Evolutionary conservation across 345 rosid genomes (phyloP).

Genomic region (Pelargonium nanum): DNA sequence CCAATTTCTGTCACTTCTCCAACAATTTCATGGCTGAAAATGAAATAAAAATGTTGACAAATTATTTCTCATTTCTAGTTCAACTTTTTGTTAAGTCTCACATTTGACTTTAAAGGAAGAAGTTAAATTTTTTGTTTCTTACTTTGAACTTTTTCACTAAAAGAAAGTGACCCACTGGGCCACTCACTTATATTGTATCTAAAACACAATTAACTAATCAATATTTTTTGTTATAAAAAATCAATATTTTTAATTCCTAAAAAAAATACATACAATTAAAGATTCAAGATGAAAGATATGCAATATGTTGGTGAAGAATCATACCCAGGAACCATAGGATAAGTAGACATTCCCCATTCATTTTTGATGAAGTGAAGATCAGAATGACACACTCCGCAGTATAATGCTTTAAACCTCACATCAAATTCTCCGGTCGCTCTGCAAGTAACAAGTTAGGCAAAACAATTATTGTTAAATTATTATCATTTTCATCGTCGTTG

Average conservation of each 20-base stretch:
- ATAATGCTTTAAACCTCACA: conserved; percentile 45
- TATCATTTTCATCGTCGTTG: too few species aligned
- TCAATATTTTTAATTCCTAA: too few species aligned
- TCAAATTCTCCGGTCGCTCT: conserved; percentile 54
- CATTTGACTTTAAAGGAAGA: neutral
- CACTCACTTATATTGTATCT: too few species aligned
- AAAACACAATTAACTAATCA: too few species aligned
- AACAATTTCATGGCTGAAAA: conserved; percentile 51
- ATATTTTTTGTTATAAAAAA: too few species aligned
- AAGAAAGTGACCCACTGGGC: too few species aligned
- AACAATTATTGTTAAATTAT: conserved; percentile 2
- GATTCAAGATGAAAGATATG: too few species aligned
- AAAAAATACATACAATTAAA: too few species aligned
- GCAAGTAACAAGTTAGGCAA: neutral
- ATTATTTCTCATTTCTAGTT: neutral
- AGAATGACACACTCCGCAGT: conserved; percentile 67
- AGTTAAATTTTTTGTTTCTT: too few species aligned
- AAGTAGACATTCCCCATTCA: conserved; percentile 39
- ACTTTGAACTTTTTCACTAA: too few species aligned
- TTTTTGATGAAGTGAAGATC: conserved; percentile 44
- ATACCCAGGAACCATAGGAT: conserved; percentile 71
- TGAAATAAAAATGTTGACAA: neutral
- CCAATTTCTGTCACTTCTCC: conserved; percentile 57
- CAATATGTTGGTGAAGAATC: too few species aligned
- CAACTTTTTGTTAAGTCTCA: neutral